Evolutionary conservation across 2,329 filamentous ascomycete genomes (phyloP), one percentile per base, ranked within the genome.

Genomic region (Neonectria magnoliae): DNA sequence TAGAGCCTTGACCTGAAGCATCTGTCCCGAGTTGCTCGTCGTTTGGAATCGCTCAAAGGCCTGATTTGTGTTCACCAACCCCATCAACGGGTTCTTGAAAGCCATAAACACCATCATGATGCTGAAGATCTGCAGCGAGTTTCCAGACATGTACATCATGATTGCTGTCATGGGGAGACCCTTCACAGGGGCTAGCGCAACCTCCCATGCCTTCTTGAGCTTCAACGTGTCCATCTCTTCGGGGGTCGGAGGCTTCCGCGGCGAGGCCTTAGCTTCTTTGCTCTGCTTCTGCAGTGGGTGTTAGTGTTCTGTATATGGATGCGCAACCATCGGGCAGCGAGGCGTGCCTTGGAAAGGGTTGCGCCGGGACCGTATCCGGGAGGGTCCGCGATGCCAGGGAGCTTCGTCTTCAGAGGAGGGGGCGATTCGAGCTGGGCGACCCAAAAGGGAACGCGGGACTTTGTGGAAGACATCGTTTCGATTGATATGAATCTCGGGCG

Each of bases 31-130:
- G 71, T 93, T 97, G 36, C 87, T 89, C 57, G 93, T 90, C 20
- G 93, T 94, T 79, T 98, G 93, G 80, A 97, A 97, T 67, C 91
- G 91, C 76, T 93, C 89, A 79, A 99, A 98, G n/a, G 92, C 93
- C 76, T 90, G 88, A 76, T 96, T 94, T 52, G 95, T 95, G 71
- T 84, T 88, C 65, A 97, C 81, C 50, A 98, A 83, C 36, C 94
- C 96, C 80, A 93, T 88, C 65, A 99, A 87, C 10, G 96, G 96
- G 71, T 93, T 97, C 85, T 98, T 98, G 87, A 99, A 99, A 50
- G 97, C 90, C 92, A 98, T 98, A 75, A 95, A 94, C 18, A 98
- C 95, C 94, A 98, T 99, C 93, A 98, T 98, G 81, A 99, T 98
- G 81, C 92, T 97, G 84, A 99, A 99, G 71, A 99, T 98, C 79